phyloP scores from a whole-genome alignment of 257 asterid species.

The Penstemon eatonii region DNA sequence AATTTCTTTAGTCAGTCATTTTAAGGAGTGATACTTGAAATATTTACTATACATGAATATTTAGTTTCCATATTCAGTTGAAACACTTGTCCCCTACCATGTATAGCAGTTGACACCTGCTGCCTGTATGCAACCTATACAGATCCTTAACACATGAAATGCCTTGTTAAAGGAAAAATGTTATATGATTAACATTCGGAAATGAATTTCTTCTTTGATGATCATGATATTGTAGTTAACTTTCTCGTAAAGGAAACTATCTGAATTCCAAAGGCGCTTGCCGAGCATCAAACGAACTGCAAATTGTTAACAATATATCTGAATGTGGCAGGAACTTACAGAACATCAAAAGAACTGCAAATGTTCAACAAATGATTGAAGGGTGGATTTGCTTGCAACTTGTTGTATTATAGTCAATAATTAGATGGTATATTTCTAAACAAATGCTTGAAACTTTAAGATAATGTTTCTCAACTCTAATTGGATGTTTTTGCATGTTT shows the following conservation, averaged over 20 bases:
- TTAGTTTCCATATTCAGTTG: background rate
- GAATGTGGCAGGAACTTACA: constrained; percentile 64
- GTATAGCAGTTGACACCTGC: background rate
- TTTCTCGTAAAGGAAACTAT: constrained; percentile 2
- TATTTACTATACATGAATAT: background rate
- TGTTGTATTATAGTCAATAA: constrained; percentile 19
- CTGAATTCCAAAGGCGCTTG: constrained; percentile 61
- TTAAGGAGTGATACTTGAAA: background rate
- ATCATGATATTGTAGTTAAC: background rate
- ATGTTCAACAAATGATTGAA: constrained; percentile 53
- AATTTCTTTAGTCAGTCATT: background rate
- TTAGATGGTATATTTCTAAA: constrained; percentile 29
- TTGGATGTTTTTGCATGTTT: constrained; percentile 29
- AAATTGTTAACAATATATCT: constrained; percentile 42
- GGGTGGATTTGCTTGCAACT: constrained; percentile 20
- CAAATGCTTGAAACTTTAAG: constrained; percentile 1
- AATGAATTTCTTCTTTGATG: background rate
- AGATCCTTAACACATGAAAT: background rate
- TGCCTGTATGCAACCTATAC: background rate
- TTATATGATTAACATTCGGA: background rate
- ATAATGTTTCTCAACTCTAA: constrained; percentile 12
- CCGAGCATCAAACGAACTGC: constrained; percentile 85
- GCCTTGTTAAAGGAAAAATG: background rate
- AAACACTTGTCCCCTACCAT: background rate
- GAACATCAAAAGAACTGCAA: constrained; percentile 88